Base-by-base conservation (phyloP, 805 yeast genomes). In the Myxozyma vanderwaltii region DNA sequence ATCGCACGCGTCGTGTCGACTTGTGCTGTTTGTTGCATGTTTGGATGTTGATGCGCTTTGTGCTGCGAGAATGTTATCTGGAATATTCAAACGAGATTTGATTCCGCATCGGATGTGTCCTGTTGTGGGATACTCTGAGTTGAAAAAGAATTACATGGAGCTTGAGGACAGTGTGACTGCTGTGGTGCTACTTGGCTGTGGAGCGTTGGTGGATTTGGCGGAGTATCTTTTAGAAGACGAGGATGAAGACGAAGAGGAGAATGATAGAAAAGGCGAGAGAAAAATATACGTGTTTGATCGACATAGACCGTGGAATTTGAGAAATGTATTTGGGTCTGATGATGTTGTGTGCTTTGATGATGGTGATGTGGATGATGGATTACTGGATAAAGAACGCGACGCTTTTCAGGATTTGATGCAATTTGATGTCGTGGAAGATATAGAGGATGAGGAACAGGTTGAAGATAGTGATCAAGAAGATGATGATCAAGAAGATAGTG, bases 221-320 rank as follows among this genome's bases (percentile, higher is more conserved):
- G 82, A 82, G 4, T 82, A 79, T 55, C 63, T 84, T 12, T 74
- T 75, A 64, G 53, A 63, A 40, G 49, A 39, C 10, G 44, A 19
- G 27, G 59, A 51, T 4, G 58, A 51, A 4, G 39, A 38, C 5
- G 56, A 72, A 6, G 69, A 68, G 17, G 64, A 63, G 5, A 70
- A 61, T 19, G 59, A 55, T 23, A 71, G 55, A 36, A 63, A 10
- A 2, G 55, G 47, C 17, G 38, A 12, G 2, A 40, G 94, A 63
- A 82, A 79, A 57, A 81, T 92, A 1, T 95, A 89, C 68, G 82
- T 95, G 10, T 79, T 94, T 56, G 99, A 94, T 73, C 91, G 96
- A 2, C 94, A 88, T 65, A 77, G 98, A 64, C 99, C 99, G 3
- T 94, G 99, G 98, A 91, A 91, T 73, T 76, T 94, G 64, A 96